A percentile compares a stretch with the other conserved stretches of the same genome.
These are phyloP conservation scores for Pholiota microspora DNA, from an alignment of 768 basidiomycete genomes.

Conservation along the genomic window DNA sequence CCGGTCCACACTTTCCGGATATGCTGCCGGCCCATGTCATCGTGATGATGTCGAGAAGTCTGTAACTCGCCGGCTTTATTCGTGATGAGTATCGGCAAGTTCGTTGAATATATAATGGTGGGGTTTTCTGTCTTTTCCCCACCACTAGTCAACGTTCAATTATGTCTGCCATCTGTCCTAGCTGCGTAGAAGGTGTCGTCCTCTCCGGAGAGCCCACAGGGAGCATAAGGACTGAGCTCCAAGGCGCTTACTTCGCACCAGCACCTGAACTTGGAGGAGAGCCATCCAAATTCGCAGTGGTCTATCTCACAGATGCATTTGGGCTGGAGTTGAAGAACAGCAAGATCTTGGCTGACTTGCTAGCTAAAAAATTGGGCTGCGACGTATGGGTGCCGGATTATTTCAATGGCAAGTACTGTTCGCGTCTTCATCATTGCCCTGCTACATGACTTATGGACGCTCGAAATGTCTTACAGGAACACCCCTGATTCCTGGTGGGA, in stretches of 20 bases:
- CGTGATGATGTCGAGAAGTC: too few relatives aligned
- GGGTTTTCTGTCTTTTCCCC: too few relatives aligned
- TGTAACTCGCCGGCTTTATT: too few relatives aligned
- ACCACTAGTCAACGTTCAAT: too few relatives aligned
- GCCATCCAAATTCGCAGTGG: conserved; percentile 38
- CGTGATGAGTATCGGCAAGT: too few relatives aligned
- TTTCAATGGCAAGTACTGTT: conserved; percentile 43
- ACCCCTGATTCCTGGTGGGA: conserved; percentile 26
- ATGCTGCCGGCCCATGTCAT: too few relatives aligned
- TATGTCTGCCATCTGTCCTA: conserved; percentile 20
- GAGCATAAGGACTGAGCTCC: conserved; percentile 29
- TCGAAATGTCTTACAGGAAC: conserved; percentile 20
- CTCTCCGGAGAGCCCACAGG: conserved; percentile 48
- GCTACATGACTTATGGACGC: too few relatives aligned
- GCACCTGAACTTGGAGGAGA: conserved; percentile 17
- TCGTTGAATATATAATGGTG: too few relatives aligned
- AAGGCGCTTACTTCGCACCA: conserved; percentile 42
- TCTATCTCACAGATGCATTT: conserved; percentile 58
- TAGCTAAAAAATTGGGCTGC: conserved; percentile 45
- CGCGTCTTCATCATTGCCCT: background rate
- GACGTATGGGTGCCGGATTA: conserved; percentile 68
- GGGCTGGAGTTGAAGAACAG: conserved; percentile 51
- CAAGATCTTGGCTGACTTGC: conserved; percentile 55
- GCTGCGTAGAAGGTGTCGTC: conserved; percentile 40
- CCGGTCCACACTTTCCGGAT: too few relatives aligned